Evolutionary conservation across 2,329 filamentous ascomycete species (phyloP).

Genomic region (Intubia oerlemansii): DNA sequence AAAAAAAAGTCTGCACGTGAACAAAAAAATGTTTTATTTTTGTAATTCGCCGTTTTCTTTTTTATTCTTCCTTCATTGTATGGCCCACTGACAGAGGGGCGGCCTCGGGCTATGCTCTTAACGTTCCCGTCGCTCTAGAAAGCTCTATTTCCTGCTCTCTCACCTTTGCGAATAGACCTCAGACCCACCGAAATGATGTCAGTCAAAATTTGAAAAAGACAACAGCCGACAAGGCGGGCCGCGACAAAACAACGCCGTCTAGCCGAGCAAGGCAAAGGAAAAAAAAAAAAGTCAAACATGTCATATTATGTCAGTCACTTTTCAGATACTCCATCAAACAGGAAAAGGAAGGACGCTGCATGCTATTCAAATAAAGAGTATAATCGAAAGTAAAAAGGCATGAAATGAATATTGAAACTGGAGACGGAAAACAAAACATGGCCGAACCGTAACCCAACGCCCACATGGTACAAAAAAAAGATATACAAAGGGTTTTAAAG

Average conservation of each 20-base stretch:
- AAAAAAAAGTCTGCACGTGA: too few species aligned
- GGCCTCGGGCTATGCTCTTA: too few species aligned
- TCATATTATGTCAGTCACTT: neutral
- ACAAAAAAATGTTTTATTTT: too few species aligned
- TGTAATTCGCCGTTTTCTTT: too few species aligned
- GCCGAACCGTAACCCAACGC: neutral
- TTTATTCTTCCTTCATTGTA: too few species aligned
- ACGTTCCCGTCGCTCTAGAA: too few species aligned
- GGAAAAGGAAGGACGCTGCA: neutral
- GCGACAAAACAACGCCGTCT: neutral
- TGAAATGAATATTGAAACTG: too few species aligned
- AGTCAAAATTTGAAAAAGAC: neutral
- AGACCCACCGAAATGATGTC: too few species aligned
- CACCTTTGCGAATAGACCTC: too few species aligned
- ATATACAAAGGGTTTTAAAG: neutral
- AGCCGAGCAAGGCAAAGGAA: neutral
- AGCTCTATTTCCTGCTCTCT: too few species aligned
- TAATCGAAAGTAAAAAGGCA: neutral
- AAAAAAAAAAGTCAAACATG: neutral
- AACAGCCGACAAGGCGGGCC: neutral
- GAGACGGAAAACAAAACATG: neutral
- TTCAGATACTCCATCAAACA: neutral
- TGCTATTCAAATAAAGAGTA: neutral
- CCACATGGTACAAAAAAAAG: neutral
- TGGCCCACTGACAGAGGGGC: too few species aligned